Evolutionary conservation across 1,284 basidiomycete species (phyloP), one percentile per base, ranked within the genome.

Genomic region (Entoloma clypeatum): DNA sequence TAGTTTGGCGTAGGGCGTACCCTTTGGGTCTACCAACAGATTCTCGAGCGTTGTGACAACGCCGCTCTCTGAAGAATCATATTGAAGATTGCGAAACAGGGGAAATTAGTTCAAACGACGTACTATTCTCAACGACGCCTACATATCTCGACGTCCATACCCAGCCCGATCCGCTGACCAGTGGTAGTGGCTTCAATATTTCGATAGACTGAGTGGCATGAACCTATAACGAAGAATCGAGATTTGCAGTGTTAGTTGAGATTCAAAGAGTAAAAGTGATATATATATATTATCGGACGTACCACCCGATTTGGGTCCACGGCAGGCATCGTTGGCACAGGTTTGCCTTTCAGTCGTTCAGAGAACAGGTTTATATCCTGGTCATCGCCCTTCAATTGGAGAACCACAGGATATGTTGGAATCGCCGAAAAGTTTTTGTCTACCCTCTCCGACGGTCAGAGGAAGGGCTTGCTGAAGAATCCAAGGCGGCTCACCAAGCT

Each of bases 41-140:
- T 70, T 69, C 56, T 89, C 85, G 10, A 61, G 63, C 37, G 85
- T 86, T 9, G 87, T 47, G 41, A 92, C 75, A 44, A 92, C 77
- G 2, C 89, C 89, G 33, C 78, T 81, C 58, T 86, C 86, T 89
- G 49, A 7, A 36, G 7, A 30, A 33, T 10, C 35, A 26, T 29
- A 30, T 41, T 22, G 24, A 29, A 32, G 16, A 22, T 18, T 17
- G 13, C 16, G 16, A 8, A 22, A 5, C 16, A n/a, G n/a, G n/a
- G n/a, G n/a, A n/a, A n/a, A n/a, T n/a, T n/a, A n/a, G n/a, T n/a
- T n/a, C n/a, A n/a, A n/a, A n/a, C n/a, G 4, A 56, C 80, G 36
- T 52, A 88, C 87, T 89, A 58, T 92, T 91, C 64, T 92, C 88
- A 38, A 75, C 75, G 13, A 90, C 64, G 42, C 76, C 76, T 4